Conservation (phyloP, 2,329 filamentous ascomycete species). For the Fusarium virguliforme region DNA sequence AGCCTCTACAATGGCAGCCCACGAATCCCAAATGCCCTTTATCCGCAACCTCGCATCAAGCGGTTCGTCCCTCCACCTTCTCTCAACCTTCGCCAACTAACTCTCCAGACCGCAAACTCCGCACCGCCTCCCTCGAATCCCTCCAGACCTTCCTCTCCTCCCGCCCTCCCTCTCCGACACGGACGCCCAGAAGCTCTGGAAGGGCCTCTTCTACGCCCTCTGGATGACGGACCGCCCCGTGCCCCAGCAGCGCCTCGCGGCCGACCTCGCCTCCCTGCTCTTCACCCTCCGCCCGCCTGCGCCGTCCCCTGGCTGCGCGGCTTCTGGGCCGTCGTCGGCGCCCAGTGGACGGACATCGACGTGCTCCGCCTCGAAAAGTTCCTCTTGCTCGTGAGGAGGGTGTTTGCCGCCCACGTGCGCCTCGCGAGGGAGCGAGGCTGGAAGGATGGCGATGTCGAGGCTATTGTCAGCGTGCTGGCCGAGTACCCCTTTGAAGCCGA, state of each 20-base stretch:
- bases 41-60: constrained; percentile 88
- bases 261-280: constrained; percentile 80
- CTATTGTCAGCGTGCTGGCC: constrained; percentile 49
- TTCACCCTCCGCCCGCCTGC: constrained; percentile 68
- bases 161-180: constrained; percentile 72
- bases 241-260: constrained; percentile 88
- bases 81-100: constrained; percentile 6
- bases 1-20: constrained; percentile 42
- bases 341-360: constrained; percentile 82
- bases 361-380: constrained; percentile 93
- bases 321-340: constrained; percentile 80
- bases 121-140: constrained; percentile 82
- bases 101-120: constrained; percentile 79
- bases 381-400: constrained; percentile 84
- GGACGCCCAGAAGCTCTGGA: constrained; percentile 92
- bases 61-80: constrained; percentile 69
- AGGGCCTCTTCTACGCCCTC: constrained; percentile 92
- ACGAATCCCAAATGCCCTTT: constrained; percentile 76
- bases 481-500: constrained; percentile 56
- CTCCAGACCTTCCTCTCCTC: constrained; percentile 84
- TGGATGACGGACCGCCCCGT: constrained; percentile 94
- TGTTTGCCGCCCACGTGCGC: constrained; percentile 79
- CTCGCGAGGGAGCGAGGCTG: constrained; percentile 59
- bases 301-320: constrained; percentile 69
- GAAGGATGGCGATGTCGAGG: constrained; percentile 52